Conservation (phyloP, 1,284 basidiomycete species). For the Neolentinus lepideus region DNA sequence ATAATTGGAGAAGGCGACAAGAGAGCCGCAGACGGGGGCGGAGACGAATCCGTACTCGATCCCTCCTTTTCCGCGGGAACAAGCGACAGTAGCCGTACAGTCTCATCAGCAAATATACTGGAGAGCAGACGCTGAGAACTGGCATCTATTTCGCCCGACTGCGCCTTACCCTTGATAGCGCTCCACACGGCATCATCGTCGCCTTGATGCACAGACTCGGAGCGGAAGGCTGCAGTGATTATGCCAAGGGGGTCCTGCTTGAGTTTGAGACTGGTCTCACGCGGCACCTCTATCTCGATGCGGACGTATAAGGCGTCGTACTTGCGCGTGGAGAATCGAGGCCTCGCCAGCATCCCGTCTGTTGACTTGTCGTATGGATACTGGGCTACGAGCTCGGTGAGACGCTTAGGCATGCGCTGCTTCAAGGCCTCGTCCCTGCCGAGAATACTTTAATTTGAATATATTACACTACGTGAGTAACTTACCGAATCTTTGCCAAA, state of each 20-base stretch:
- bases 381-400: slow-evolving; percentile 57
- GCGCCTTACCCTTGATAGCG: slow-evolving; percentile 34
- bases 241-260: slow-evolving; percentile 49
- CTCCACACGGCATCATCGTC: slow-evolving; percentile 45
- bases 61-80: slow-evolving; percentile 23
- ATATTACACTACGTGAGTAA: slow-evolving; percentile 5
- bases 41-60: slow-evolving; percentile 5
- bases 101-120: slow-evolving; percentile 58
- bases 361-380: slow-evolving; percentile 52
- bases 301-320: slow-evolving; percentile 59
- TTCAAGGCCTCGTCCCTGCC: slow-evolving; percentile 50
- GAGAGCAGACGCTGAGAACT: slow-evolving; percentile 15
- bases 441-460: no score
- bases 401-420: slow-evolving; percentile 55
- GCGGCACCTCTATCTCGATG: slow-evolving; percentile 42
- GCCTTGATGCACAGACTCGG: slow-evolving; percentile 27
- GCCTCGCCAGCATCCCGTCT: slow-evolving; percentile 40
- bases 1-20: slow-evolving; percentile 8
- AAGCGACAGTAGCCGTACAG: slow-evolving; percentile 47
- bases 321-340: slow-evolving; percentile 56
- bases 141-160: slow-evolving; percentile 11
- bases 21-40: background rate
- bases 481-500: slow-evolving; percentile 59
- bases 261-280: slow-evolving; percentile 24
- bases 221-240: slow-evolving; percentile 52